phyloP scores from a whole-genome alignment of 768 basidiomycete genomes.

The Sutorius australiensis region DNA sequence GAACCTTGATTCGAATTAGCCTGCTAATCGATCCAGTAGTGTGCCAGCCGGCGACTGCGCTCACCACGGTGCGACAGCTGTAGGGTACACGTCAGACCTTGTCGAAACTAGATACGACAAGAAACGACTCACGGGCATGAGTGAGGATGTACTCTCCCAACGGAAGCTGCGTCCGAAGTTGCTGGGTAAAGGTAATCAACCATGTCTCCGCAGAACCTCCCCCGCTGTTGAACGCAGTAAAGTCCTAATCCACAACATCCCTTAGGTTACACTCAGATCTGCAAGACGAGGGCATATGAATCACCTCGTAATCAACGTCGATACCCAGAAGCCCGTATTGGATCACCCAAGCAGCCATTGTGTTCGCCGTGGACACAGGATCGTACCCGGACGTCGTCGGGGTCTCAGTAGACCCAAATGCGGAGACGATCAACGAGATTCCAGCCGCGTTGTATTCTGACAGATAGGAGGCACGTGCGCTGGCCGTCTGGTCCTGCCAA shows the following conservation, averaged over 20 bases:
- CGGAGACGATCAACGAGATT: conserved; percentile 54
- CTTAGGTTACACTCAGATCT: background rate
- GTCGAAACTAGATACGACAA: background rate
- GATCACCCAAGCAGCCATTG: conserved; percentile 45
- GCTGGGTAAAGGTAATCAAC: conserved; percentile 32
- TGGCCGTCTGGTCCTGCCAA: conserved; percentile 39
- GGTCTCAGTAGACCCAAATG: conserved; percentile 43
- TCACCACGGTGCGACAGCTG: conserved; percentile 24
- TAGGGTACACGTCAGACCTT: background rate
- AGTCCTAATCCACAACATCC: conserved; percentile 23
- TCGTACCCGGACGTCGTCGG: conserved; percentile 43
- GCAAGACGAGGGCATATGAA: background rate
- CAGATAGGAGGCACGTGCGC: conserved; percentile 39
- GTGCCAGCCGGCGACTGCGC: background rate
- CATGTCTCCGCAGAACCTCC: conserved; percentile 39
- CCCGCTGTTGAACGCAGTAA: conserved; percentile 30
- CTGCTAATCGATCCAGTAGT: background rate
- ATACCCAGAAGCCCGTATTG: conserved; percentile 46
- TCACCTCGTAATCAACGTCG: conserved; percentile 52
- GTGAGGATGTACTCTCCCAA: conserved; percentile 32
- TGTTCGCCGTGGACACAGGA: conserved; percentile 39
- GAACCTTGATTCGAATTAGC: conserved; percentile 14
- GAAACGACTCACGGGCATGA: conserved; percentile 33
- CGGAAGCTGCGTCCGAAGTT: conserved; percentile 33
- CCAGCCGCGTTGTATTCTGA: conserved; percentile 49